A percentile compares a stretch with the other conserved stretches of the same genome.
Evolutionary conservation across 306 rosid genomes (phyloP).

Genomic region (Quercus cerris): DNA sequence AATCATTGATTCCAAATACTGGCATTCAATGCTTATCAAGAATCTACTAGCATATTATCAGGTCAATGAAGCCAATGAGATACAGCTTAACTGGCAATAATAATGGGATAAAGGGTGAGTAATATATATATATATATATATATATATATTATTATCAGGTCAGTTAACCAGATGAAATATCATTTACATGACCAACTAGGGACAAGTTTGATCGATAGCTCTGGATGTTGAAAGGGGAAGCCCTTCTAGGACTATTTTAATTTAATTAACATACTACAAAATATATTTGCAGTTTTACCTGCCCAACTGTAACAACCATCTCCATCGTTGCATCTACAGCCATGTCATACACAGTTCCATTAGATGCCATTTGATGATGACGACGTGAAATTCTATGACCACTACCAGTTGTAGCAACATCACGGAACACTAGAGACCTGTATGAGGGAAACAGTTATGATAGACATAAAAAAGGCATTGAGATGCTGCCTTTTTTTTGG

Average conservation of each 20-base stretch:
- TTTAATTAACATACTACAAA: constrained; percentile 8
- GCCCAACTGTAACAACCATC: constrained; percentile 68
- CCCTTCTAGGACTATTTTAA: constrained; percentile 18
- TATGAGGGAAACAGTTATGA: background rate
- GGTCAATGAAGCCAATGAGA: background rate
- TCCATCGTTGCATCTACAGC: constrained; percentile 54
- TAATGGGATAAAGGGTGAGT: too few species aligned
- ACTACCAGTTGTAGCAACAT: constrained; percentile 34
- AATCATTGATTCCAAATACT: constrained; percentile 21
- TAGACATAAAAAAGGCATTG: background rate
- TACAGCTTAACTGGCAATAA: too few species aligned
- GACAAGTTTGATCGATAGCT: constrained; percentile 13
- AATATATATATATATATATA: background rate
- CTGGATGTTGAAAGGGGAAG: constrained; percentile 18
- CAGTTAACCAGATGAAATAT: background rate
- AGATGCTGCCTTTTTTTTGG: background rate
- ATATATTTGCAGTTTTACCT: constrained; percentile 42
- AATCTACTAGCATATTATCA: background rate
- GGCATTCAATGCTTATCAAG: constrained; percentile 10
- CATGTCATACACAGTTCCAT: constrained; percentile 75
- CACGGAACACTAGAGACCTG: constrained; percentile 65
- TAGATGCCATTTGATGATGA: constrained; percentile 57
- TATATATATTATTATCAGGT: background rate
- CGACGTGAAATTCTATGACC: constrained; percentile 41
- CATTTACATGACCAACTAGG: background rate